A percentile compares a stretch with the other conserved stretches of the same genome.
These are phyloP conservation scores for Gaultheria prostrata DNA, from an alignment of 148 eudicot genomes.

Conservation along the genomic window DNA sequence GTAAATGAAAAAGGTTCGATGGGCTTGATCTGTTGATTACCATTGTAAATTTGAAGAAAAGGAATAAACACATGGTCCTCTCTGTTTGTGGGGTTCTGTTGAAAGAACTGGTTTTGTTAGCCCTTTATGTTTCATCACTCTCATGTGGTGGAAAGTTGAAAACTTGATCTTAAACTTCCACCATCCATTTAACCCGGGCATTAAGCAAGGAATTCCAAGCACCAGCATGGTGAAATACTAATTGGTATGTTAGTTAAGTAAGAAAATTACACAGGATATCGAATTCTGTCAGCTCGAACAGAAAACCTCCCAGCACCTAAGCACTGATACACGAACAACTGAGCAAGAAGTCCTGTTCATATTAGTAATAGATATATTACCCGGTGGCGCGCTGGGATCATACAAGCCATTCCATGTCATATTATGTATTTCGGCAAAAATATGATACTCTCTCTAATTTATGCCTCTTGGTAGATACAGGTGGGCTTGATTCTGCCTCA, in stretches of 20 bases:
- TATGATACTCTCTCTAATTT: background rate
- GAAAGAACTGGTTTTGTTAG: background rate
- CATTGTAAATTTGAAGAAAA: background rate
- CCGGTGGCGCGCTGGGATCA: background rate
- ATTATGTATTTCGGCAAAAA: background rate
- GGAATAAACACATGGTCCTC: background rate
- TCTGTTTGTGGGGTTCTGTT: background rate
- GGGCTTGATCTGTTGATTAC: background rate
- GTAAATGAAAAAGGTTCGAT: background rate
- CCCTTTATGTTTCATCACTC: background rate
- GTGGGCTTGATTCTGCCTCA: background rate
- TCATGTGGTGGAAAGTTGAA: background rate
- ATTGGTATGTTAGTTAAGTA: background rate
- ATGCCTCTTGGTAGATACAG: background rate
- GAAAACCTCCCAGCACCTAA: no score
- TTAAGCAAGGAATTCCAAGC: background rate
- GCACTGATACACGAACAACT: no score
- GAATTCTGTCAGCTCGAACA: no score
- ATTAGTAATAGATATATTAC: background rate
- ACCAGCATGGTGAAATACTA: background rate
- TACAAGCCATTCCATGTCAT: background rate
- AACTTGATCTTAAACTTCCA: background rate
- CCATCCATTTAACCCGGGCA: background rate
- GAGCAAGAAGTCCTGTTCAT: background rate
- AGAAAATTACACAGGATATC: no score